phyloP scores from a whole-genome alignment of 495 filamentous ascomycete genomes.

The Hypoxylon fragiforme region DNA sequence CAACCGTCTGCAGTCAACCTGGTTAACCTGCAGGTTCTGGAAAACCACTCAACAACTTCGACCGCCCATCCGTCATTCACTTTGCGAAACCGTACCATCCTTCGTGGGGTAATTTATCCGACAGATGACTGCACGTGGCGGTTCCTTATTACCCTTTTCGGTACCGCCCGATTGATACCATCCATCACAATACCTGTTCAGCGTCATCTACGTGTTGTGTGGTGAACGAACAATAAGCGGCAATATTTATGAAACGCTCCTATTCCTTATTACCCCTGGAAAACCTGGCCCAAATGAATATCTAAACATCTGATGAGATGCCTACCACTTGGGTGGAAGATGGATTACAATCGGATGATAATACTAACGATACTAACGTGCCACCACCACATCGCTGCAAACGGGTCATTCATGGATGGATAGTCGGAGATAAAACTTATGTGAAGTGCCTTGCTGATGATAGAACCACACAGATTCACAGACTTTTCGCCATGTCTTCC shows the following conservation, averaged over 20 bases:
- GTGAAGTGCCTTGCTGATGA: conserved; percentile 43
- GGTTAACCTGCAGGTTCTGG: conserved; percentile 27
- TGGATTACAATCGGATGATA: conserved; percentile 29
- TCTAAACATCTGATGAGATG: conserved; percentile 32
- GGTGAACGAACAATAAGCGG: conserved; percentile 1
- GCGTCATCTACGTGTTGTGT: not conserved
- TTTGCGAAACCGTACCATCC: conserved; percentile 17
- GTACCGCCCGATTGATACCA: conserved; percentile 16
- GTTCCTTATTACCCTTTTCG: conserved; percentile 23
- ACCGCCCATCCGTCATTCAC: conserved; percentile 4
- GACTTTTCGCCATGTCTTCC: conserved; percentile 71
- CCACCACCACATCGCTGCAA: conserved; percentile 40
- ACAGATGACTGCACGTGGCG: conserved; percentile 28
- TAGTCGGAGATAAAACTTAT: conserved; percentile 36
- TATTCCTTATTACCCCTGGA: not conserved
- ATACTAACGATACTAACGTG: conserved; percentile 11
- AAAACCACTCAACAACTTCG: conserved; percentile 24
- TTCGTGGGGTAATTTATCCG: conserved; percentile 33
- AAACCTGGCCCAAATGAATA: conserved; percentile 4
- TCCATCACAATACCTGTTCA: conserved; percentile 2
- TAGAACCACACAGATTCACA: conserved; percentile 44
- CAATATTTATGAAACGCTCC: not conserved
- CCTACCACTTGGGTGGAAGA: conserved; percentile 34
- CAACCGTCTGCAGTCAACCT: conserved; percentile 21
- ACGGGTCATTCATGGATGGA: conserved; percentile 40